Base-by-base conservation (phyloP, 257 asterid genomes). In the Penstemon barbatus region DNA sequence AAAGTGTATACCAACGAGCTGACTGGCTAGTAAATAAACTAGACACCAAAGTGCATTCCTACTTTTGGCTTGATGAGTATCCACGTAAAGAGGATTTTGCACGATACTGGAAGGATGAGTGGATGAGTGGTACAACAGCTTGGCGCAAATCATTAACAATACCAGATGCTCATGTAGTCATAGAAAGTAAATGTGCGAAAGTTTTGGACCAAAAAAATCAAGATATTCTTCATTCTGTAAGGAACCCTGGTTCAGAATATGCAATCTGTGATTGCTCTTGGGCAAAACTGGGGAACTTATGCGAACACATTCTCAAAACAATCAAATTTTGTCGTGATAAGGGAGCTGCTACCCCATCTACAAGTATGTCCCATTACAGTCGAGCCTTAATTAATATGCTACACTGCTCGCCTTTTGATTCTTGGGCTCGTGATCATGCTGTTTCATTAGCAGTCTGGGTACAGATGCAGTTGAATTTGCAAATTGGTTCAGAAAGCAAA, bases 61-160 rank as follows among this genome's bases (percentile, higher is more conserved):
- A 84, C 57, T 93, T 93, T 70, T 93, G 99, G 97, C 91, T 93
- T 52, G 96, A 93, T 74, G 99, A 93, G 81, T 93, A 87, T 76
- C 80, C 96, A 0, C 78, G 82, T 48, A 93, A 83, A 69, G 95
- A 86, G 74, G 88, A 84, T 76, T 93, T 87, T 79, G 84, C 95
- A 61, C 91, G 97, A 43, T 93, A 93, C 59, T 61, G 92, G 86
- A 93, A 80, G 76, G 87, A 85, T 63, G 99, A 90, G 77, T 90
- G 99, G 97, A 71, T 76, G 81, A 84, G 86, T 73, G 92, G 92
- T 64, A 85, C 91, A 57, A 87, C 97, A 69, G 91, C 96, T 69
- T 93, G 97, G 96, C 76, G 81, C 44, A 87, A 82, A 78, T 86
- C 97, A 39, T 66, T 81, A 69, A 74, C 56, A 61, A 90, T 93